phyloP scores from a whole-genome alignment of 2,329 filamentous ascomycete species.

The Ophiobolus disseminans region DNA sequence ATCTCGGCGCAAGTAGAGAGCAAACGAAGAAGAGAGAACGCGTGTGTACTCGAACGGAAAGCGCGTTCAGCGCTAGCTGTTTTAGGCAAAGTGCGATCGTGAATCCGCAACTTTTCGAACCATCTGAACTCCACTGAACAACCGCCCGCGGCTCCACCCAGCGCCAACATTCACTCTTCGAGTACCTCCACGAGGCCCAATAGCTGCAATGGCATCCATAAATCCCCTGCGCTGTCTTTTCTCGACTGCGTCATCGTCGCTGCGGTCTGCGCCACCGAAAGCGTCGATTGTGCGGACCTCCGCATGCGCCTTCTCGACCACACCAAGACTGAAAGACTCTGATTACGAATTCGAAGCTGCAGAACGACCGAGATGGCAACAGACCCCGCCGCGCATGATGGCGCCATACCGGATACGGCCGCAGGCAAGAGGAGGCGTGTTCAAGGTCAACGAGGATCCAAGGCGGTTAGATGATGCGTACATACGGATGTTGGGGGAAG shows the following conservation, averaged over 20 bases:
- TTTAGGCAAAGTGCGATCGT: conserved; percentile 25
- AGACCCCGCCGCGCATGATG: conserved; percentile 56
- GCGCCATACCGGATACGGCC: conserved; percentile 63
- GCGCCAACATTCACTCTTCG: conserved; percentile 18
- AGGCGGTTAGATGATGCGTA: conserved; percentile 79
- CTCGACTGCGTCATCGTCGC: conserved; percentile 33
- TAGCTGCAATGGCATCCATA: conserved; percentile 57
- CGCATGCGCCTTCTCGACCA: conserved; percentile 46
- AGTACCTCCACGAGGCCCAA: conserved; percentile 18
- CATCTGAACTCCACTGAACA: conserved; percentile 28
- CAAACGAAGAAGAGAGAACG: conserved; percentile 11
- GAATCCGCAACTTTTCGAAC: conserved; percentile 40
- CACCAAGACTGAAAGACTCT: conserved; percentile 26
- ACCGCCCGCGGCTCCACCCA: conserved; percentile 10
- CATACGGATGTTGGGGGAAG: conserved; percentile 73
- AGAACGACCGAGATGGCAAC: conserved; percentile 57
- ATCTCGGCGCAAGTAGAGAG: conserved; percentile 25
- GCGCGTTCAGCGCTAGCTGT: conserved; percentile 12
- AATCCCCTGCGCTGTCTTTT: conserved; percentile 48
- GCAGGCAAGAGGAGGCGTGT: conserved; percentile 64
- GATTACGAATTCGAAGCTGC: conserved; percentile 43
- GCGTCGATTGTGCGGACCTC: conserved; percentile 42
- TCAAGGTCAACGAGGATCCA: conserved; percentile 78
- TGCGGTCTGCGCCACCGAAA: conserved; percentile 34
- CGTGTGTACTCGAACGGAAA: conserved; percentile 11